phyloP scores from a whole-genome alignment of 495 filamentous ascomycete genomes.

The Melanomma pulvis-pyrius region DNA sequence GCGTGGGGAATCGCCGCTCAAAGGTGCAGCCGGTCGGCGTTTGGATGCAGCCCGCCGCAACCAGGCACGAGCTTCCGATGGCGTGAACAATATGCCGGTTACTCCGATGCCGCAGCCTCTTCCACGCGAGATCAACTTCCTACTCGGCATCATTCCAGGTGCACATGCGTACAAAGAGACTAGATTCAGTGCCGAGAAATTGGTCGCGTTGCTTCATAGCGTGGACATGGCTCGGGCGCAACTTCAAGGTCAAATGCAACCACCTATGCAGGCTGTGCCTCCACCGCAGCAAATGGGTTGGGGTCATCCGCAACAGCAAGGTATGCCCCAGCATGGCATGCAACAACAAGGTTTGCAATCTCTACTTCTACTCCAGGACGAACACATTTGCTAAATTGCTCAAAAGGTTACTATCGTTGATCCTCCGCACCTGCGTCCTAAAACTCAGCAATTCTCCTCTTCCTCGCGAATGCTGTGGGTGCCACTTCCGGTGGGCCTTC shows the following conservation, averaged over 20 bases:
- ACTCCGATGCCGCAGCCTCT: conserved; percentile 50
- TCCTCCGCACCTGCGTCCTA: not conserved
- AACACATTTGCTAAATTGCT: not conserved
- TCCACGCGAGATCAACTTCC: conserved; percentile 77
- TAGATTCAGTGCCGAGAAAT: conserved; percentile 67
- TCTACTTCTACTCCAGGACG: not conserved
- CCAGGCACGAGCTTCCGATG: conserved; percentile 16
- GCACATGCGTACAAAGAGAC: conserved; percentile 69
- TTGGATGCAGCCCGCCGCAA: conserved; percentile 74
- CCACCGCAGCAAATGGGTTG: conserved; percentile 4
- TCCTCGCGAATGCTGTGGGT: not conserved
- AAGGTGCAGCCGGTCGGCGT: conserved; percentile 78
- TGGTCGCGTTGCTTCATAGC: conserved; percentile 73
- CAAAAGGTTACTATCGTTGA: not conserved
- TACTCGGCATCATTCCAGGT: conserved; percentile 80
- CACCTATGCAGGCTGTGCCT: not conserved
- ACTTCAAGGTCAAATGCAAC: conserved; percentile 1
- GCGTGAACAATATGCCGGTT: conserved; percentile 5
- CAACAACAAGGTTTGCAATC: not conserved
- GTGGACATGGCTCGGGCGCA: conserved; percentile 43
- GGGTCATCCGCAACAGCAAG: not conserved
- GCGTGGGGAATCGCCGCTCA: conserved; percentile 84
- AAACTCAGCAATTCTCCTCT: not conserved
- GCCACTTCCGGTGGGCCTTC: not conserved
- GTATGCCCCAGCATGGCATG: not conserved